A percentile compares a stretch with the other conserved stretches of the same genome.
Conservation (phyloP, 148 eudicot species). For the Camellia japonica region DNA sequence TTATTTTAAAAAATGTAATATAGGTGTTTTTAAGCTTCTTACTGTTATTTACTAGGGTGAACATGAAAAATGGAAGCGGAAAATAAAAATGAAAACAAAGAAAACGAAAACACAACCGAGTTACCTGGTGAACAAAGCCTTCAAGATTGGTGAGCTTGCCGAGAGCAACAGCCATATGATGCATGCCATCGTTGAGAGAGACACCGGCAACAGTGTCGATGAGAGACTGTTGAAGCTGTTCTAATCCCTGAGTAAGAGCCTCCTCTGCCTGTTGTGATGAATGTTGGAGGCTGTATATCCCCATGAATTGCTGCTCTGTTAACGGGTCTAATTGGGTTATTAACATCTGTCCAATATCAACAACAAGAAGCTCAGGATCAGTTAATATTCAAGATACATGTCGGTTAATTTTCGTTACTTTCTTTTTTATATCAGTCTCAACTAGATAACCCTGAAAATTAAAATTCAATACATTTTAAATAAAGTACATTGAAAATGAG, state of each 20-base stretch:
- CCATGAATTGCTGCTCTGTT: constrained; percentile 85
- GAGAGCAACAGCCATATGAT: constrained; percentile 84
- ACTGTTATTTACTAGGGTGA: no score
- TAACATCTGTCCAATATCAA: constrained; percentile 49
- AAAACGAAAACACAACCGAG: no score
- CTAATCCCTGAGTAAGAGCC: constrained; percentile 76
- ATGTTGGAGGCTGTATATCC: constrained; percentile 77
- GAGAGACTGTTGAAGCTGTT: constrained; percentile 84
- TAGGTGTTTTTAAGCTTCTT: no score
- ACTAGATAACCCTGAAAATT: no score
- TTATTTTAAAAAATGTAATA: no score
- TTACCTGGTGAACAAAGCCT: constrained; percentile 88
- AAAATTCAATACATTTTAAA: no score
- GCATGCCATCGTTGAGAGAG: constrained; percentile 63
- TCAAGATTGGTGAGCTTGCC: constrained; percentile 89
- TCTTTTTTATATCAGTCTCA: no score
- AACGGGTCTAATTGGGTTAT: constrained; percentile 68
- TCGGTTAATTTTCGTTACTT: no score
- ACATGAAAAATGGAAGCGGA: no score
- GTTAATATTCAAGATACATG: no score
- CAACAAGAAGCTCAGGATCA: neutral
- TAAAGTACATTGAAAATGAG: no score
- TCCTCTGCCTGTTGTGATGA: constrained; percentile 91
- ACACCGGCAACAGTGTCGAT: constrained; percentile 67
- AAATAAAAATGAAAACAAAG: no score